Conservation (phyloP, 2,329 filamentous ascomycete genomes). For the Paecilomyces formosus region DNA sequence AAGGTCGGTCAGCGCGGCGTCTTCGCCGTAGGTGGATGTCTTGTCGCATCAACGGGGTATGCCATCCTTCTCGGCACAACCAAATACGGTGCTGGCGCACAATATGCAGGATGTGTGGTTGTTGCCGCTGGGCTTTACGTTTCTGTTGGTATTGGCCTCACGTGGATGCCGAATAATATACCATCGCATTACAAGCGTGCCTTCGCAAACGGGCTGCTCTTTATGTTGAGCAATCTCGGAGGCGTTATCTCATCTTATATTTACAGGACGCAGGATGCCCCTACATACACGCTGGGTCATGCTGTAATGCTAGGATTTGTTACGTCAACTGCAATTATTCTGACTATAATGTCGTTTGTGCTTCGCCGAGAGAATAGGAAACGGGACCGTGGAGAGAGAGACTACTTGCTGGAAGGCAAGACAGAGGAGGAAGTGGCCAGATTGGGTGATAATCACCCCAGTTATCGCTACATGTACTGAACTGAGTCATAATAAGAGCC, state of each 20-base stretch:
- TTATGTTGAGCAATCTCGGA: neutral
- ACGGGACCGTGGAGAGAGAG: slow-evolving; percentile 4
- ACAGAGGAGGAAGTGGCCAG: neutral
- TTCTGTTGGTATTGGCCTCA: neutral
- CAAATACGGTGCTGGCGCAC: neutral
- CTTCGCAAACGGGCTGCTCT: neutral
- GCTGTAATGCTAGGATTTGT: neutral
- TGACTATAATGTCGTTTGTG: slow-evolving; percentile 18
- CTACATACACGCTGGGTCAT: neutral
- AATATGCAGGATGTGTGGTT: neutral
- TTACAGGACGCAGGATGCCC: neutral
- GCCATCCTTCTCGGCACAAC: neutral
- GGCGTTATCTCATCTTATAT: neutral
- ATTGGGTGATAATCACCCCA: neutral
- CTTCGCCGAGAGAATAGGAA: slow-evolving; percentile 48
- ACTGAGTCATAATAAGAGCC: too few species aligned
- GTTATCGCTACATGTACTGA: neutral
- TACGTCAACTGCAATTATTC: neutral
- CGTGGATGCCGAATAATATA: neutral
- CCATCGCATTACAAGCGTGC: neutral
- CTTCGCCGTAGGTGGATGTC: neutral
- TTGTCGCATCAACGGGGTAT: neutral
- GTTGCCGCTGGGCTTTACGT: neutral
- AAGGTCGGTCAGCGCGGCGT: neutral
- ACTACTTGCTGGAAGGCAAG: slow-evolving; percentile 1